Base-by-base conservation (phyloP, 2,329 filamentous ascomycete genomes). In the Trichophyton rubrum region DNA sequence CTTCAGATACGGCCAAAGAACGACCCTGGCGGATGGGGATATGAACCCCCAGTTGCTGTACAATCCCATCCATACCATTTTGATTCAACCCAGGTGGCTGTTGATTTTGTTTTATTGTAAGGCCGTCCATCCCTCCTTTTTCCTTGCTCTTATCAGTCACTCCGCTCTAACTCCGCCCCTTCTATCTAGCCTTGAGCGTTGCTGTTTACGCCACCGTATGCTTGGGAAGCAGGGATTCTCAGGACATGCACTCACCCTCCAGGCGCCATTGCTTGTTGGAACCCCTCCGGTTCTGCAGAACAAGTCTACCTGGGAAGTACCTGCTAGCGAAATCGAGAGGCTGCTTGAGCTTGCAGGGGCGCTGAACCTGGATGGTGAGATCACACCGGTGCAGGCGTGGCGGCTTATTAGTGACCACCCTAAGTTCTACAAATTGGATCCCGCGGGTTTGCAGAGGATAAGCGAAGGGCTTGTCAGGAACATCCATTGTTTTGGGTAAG, bases 311-410 rank as follows among this genome's bases (percentile, higher is more conserved):
- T 70, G 68, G 69, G 62, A 62, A 9, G 65, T 70, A 15, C 68
- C 69, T 2, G 65, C 68, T 2, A 62, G 64, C 8, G 67, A 70
- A 40, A 59, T 70, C 17, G 68, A 69, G 33, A 66, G 64, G 43
- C 60, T 70, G 35, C 63, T 69, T 41, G 64, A 68, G 33, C 60
- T 67, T 17, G 64, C 66, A 27, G 62, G 65, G 5, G 62, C 65
- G 5, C 61, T 70, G 11, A 62, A 65, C 22, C 63, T 70, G 6
- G 64, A 64, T 9, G 71, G 69, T 8, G 74, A 75, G 61, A 66
- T 76, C 56, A 76, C 74, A 3, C 74, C 74, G 0, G 67, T 74
- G 7, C 73, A 76, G 59, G 72, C 71, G 1, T 76, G 74, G 74
- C 67, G 70, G 51, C 61, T 67, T 22, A 68, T 77, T 20, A 70